phyloP scores from a whole-genome alignment of 202 grass and related monocot species.

The Dendrocalamus latiflorus region DNA sequence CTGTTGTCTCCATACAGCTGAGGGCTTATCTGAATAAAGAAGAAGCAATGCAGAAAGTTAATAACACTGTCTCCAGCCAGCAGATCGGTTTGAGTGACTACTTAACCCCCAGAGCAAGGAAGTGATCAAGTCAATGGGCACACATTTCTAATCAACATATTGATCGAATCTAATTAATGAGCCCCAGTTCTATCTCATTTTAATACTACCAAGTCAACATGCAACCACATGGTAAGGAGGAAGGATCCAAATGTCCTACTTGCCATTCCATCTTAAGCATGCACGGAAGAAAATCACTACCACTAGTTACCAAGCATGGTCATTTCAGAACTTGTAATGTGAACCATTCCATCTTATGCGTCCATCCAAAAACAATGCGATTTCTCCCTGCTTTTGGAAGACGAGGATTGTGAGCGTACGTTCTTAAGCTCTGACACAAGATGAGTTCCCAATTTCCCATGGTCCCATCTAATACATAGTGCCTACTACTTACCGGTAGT shows the following conservation, averaged over 20 bases:
- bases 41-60: background rate
- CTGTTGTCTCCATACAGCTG: constrained; percentile 66
- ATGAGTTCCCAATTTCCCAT: too few species aligned
- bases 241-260: background rate
- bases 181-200: background rate
- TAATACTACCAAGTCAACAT: constrained; percentile 26
- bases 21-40: constrained; percentile 60
- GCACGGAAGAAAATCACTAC: background rate
- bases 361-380: background rate
- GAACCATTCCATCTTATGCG: background rate
- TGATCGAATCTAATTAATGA: constrained; percentile 51
- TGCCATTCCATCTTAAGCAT: background rate
- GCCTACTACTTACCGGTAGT: too few species aligned
- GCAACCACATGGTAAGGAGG: constrained; percentile 24
- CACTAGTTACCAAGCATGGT: background rate
- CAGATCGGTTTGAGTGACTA: constrained; percentile 26
- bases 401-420: background rate
- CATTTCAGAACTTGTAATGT: background rate
- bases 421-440: background rate
- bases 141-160: constrained; percentile 28
- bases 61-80: background rate
- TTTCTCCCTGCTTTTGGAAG: background rate
- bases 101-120: background rate
- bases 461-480: too few species aligned
- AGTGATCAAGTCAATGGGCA: constrained; percentile 37